Base-by-base conservation (phyloP, 169 alveolate genomes). In the Plasmodium relictum region DNA sequence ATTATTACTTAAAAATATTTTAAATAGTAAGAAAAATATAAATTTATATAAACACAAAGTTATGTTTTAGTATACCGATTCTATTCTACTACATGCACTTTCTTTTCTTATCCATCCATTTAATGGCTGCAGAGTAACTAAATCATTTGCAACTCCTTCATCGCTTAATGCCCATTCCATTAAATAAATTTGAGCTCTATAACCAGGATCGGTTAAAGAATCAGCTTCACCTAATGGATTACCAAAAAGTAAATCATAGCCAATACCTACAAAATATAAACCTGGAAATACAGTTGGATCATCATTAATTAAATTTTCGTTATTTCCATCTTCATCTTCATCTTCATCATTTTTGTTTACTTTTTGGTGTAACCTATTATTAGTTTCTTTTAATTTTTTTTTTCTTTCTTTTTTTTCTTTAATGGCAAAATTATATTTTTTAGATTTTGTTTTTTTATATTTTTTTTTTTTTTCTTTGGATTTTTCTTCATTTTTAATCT, bases 21-120 rank as follows among this genome's bases (percentile, higher is more conserved):
- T 31, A 31, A 31, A 3, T 31, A 31, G 3, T 31, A 31, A 31
- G 39, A 31, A 31, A 31, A 31, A 31, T 31, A 31, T 31, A 31
- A 2, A 3, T 31, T 31, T 31, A 31, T 31, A 31, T 2, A 31
- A 31, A 3, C 76, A 42, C n/a, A 31, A 16, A 4, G 9, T 14
- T 44, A 37, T 24, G 8, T 58, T 74, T 42, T 31, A 70, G 54
- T 70, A 58, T 54, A 93, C 94, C 88, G 88, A 56, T 88, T 95
- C 97, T 0, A 96, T 94, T 63, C 92, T 93, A 26, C 97, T 92
- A 56, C 97, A 95, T 52, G 97, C 94, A 39, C 87, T 85, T 44
- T 95, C 97, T 14, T 95, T 94, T 42, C 97, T 72, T 62, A 95
- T 86, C 95, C 94, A 95, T 14, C 93, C 95, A 39, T 95, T 96